phyloP scores from a whole-genome alignment of 192 early-diverging fungal species.

The Allomyces macrogynus region DNA sequence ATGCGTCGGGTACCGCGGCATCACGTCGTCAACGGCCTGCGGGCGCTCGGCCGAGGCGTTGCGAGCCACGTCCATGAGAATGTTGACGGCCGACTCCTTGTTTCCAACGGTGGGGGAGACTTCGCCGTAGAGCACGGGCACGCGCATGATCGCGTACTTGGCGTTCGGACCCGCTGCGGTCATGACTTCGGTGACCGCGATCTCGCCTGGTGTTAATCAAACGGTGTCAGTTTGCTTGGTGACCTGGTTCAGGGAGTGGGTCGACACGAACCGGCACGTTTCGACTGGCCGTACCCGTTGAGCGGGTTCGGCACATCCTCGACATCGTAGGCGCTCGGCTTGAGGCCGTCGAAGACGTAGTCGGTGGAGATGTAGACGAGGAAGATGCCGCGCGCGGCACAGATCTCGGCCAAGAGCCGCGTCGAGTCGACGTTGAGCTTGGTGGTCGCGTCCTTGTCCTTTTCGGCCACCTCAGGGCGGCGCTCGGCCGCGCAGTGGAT shows the following conservation, averaged over 20 bases:
- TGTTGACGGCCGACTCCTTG: not conserved
- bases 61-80: constrained; percentile 18
- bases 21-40: constrained; percentile 40
- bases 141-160: constrained; percentile 42
- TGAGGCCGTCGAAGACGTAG: constrained; percentile 80
- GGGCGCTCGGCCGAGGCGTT: constrained; percentile 5
- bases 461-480: constrained; percentile 58
- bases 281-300: constrained; percentile 48
- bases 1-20: constrained; percentile 63
- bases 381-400: constrained; percentile 24
- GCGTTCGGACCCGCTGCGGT: constrained; percentile 32
- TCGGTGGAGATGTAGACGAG: constrained; percentile 74
- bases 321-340: constrained; percentile 50
- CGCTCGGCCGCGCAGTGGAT: constrained; percentile 75
- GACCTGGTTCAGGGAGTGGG: not conserved
- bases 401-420: constrained; percentile 26
- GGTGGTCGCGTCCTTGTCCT: constrained; percentile 29
- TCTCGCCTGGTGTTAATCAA: constrained; percentile 18
- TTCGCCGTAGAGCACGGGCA: constrained; percentile 61
- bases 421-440: constrained; percentile 50
- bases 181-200: constrained; percentile 54
- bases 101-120: not conserved
- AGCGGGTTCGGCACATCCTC: constrained; percentile 49
- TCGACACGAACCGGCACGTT: constrained; percentile 1
- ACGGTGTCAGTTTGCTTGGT: not conserved